Percentiles rank a stretch among this genome's conserved stretches.
These are phyloP conservation scores for Camptophora hylomeconis DNA, from an alignment of 2,329 filamentous ascomycete species.

Conservation along the genomic window DNA sequence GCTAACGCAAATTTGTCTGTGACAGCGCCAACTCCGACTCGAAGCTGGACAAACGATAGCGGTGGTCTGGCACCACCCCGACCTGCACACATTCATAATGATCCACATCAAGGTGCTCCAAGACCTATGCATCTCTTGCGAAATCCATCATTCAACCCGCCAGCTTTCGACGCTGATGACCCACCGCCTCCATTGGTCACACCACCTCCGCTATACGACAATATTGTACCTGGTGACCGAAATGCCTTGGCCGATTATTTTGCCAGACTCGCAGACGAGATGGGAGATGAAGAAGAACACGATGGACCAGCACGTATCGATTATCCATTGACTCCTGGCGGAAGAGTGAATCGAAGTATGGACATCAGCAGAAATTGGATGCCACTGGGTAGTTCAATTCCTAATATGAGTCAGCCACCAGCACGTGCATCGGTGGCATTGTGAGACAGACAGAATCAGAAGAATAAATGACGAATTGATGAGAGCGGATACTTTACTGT, in stretches of 20 bases:
- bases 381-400: slow-evolving; percentile 22
- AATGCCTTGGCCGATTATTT: slow-evolving; percentile 76
- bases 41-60: slow-evolving; percentile 27
- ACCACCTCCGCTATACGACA: slow-evolving; percentile 74
- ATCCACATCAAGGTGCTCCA: slow-evolving; percentile 34
- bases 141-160: slow-evolving; percentile 75
- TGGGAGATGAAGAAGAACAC: slow-evolving; percentile 42
- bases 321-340: slow-evolving; percentile 50
- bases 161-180: slow-evolving; percentile 70
- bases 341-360: slow-evolving; percentile 50
- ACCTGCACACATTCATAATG: slow-evolving; percentile 36
- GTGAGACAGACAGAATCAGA: too few species aligned
- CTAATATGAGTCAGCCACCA: too few species aligned
- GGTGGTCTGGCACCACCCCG: slow-evolving; percentile 32
- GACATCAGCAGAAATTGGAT: slow-evolving; percentile 48
- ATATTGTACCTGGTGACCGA: slow-evolving; percentile 58
- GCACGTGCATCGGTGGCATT: too few species aligned
- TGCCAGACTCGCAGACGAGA: slow-evolving; percentile 60
- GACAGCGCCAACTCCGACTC: slow-evolving; percentile 14
- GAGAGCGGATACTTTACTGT: too few species aligned
- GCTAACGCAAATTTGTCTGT: slow-evolving; percentile 15
- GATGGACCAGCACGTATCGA: slow-evolving; percentile 33
- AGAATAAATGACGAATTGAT: too few species aligned
- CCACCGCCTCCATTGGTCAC: slow-evolving; percentile 63
- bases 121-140: slow-evolving; percentile 77